Base-by-base conservation (phyloP, 495 filamentous ascomycete species). In the Hypoxylon crocopeplum region DNA sequence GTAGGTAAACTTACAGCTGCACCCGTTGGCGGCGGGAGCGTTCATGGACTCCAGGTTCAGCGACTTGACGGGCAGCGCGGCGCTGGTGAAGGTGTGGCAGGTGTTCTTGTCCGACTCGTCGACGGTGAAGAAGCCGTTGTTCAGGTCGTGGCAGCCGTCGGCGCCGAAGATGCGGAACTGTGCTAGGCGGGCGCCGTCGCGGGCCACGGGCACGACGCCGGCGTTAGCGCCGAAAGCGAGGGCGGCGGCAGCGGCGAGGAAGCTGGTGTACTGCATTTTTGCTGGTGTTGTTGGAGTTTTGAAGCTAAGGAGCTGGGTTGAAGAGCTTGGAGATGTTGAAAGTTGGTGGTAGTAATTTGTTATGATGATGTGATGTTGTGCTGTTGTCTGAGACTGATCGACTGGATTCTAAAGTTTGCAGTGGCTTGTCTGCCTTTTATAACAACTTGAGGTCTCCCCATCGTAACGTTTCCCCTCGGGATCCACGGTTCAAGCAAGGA, bases 91-190 rank as follows among this genome's bases (percentile, higher is more conserved):
- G n/a, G 33, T 11, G 12, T 70, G 27, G 48, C 68, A 70, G 16
- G 32, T 34, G 46, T 56, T 51, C 24, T 42, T 32, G 36, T 70
- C 64, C 41, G 57, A 57, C 20, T 37, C 1, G 48, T 70, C 68
- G 40, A 68, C 58, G 15, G 60, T 64, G 57, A 57, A 65, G 55
- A 70, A 70, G 30, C 68, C 68, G 17, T 55, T 24, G 64, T 70
- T 70, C 21, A 50, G 64, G 1, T 55, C 55, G 13, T 20, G 6
- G 61, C 68, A 70, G 24, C 61, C 64, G 0, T 46, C 22, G 1
- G 59, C 64, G 42, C 61, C 55, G 51, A 57, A 70, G 54, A 66
- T 16, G 20, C 68, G 68, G 61, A 70, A 68, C 36, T 70, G 68
- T 12, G 49, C 68, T 0, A 68, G 54, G 37, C 68, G 68, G 19